Evolutionary conservation across 2,329 filamentous ascomycete species (phyloP), one percentile per base, ranked within the genome.

Genomic region (Ascochyta clinopodiicola): DNA sequence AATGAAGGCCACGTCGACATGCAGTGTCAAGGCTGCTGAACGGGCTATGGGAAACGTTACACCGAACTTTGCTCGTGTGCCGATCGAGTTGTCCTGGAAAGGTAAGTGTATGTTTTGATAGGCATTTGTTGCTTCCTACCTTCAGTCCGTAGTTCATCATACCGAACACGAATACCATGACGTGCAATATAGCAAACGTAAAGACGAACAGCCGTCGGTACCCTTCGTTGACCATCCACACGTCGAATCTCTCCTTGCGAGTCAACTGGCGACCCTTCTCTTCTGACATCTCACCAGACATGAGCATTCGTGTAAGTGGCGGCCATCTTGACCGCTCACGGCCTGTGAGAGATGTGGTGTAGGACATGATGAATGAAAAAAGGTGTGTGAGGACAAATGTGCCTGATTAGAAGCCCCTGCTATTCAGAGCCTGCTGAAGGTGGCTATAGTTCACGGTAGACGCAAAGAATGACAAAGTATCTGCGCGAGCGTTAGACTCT

Each of bases 171-270:
- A 94, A 95, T 36, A 95, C 86, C 79, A 93, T 85, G 59, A 84
- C 81, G 76, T 95, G 91, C 32, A 90, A 77, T 39, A 89, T 72
- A 67, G 89, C 83, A 76, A 94, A 95, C 46, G 90, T 80, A 65
- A 88, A 87, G 56, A 94, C 89, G 68, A 92, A 92, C 86, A 94
- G 82, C 85, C 89, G 82, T 72, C 89, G 84, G 74, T 92, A 92
- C 57, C 91, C 91, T 73, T 94, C 91, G 73, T 94, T 94, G 59
- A 94, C 88, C 90, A 95, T 93, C 91, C 91, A 95, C 63, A 87
- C 82, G 75, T 93, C 88, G 70, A 94, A 89, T 72, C 85, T 89
- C 74, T 94, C 89, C 69, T 85, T 84, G 60, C 84, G 76, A 22
- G 85, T 86, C 65, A 94, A 79, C 52, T 87, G 83, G 71, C 86